Conservation (phyloP, 139 green algal genomes). For the Trebouxia sp. region DNA sequence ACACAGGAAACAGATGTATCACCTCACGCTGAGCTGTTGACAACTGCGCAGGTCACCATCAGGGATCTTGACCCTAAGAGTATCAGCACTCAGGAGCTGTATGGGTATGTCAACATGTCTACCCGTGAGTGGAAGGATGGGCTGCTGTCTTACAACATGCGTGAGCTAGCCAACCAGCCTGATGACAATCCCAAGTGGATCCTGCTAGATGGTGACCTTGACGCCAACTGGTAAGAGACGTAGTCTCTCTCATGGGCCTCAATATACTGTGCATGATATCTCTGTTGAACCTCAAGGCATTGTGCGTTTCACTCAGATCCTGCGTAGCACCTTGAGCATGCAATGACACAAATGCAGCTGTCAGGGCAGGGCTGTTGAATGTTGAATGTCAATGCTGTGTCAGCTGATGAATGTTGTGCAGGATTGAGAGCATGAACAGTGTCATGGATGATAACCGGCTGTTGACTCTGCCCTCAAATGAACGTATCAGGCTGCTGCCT, state of each 20-base stretch:
- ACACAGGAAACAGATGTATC: too few relatives aligned
- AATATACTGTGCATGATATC: too few relatives aligned
- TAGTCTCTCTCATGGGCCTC: too few relatives aligned
- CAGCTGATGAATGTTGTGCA: not conserved
- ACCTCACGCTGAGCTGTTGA: too few relatives aligned
- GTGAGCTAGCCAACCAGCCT: constrained; percentile 82
- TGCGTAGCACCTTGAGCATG: too few relatives aligned
- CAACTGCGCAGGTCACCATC: constrained; percentile 53
- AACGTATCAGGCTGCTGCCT: constrained; percentile 84
- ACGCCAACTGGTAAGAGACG: constrained; percentile 74
- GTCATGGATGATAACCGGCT: constrained; percentile 91
- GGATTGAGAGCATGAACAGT: constrained; percentile 90
- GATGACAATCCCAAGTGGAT: constrained; percentile 90
- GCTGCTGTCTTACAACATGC: constrained; percentile 85
- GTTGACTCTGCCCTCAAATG: constrained; percentile 85
- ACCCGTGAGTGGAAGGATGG: constrained; percentile 91
- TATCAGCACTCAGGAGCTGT: constrained; percentile 87
- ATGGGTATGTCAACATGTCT: constrained; percentile 87
- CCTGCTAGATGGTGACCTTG: constrained; percentile 83
- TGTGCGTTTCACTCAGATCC: too few relatives aligned
- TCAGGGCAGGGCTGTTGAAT: too few relatives aligned
- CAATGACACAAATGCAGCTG: too few relatives aligned
- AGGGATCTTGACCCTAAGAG: constrained; percentile 89
- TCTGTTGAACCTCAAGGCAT: too few relatives aligned
- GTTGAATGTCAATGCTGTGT: too few relatives aligned